Percentiles rank a stretch among this genome's conserved stretches.
phyloP scores from a whole-genome alignment of 2,329 filamentous ascomycete species.

The Hymenoscyphus scutula region DNA sequence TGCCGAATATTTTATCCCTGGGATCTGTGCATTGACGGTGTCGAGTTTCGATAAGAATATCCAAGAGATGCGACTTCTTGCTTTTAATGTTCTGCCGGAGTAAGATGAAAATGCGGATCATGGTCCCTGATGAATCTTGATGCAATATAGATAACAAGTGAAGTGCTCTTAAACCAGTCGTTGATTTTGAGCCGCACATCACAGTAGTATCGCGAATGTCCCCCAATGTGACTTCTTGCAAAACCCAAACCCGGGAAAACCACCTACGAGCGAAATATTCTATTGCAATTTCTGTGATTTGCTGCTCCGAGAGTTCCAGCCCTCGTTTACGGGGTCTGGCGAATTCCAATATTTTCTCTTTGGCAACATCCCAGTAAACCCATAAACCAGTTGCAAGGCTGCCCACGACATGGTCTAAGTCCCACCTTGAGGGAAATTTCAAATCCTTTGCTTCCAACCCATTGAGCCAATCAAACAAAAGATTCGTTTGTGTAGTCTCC shows the following conservation, averaged over 20 bases:
- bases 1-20: neutral
- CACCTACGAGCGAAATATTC: neutral
- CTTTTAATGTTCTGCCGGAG: neutral
- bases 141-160: neutral
- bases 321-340: neutral
- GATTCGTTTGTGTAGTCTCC: neutral
- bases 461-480: neutral
- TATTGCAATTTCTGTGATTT: neutral
- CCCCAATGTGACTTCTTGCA: neutral
- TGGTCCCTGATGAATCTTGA: neutral
- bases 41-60: neutral
- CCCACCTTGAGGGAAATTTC: neutral
- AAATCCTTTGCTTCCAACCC: neutral
- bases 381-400: neutral
- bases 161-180: neutral
- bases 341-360: neutral
- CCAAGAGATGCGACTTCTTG: neutral
- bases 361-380: neutral
- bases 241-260: neutral
- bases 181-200: neutral
- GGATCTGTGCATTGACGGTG: neutral
- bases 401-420: neutral
- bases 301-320: neutral
- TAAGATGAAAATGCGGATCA: neutral
- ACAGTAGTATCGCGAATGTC: neutral